phyloP scores from a whole-genome alignment of 306 rosid species.

The Coriaria nepalensis region DNA sequence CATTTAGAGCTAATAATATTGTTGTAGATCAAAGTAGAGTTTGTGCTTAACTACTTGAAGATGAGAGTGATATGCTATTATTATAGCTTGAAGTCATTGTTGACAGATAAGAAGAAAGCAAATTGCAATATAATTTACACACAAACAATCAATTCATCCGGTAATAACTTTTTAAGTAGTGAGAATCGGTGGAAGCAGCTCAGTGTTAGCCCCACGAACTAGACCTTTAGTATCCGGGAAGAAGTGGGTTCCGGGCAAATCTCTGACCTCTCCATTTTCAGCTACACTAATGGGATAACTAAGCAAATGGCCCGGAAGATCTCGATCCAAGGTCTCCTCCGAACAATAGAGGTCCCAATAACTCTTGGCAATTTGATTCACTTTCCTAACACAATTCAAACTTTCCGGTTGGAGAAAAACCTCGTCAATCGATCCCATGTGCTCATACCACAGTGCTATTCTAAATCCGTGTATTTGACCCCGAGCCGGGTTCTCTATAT shows the following conservation, averaged over 20 bases:
- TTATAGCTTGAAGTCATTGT: too few relatives aligned
- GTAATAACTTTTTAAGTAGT: too few relatives aligned
- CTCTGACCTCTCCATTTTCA: constrained; percentile 23
- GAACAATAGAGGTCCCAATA: constrained; percentile 22
- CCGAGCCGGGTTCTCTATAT: constrained; percentile 12
- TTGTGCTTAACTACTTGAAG: too few relatives aligned
- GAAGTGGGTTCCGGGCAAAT: constrained; percentile 14
- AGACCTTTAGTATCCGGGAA: constrained; percentile 34
- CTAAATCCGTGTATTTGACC: constrained; percentile 47
- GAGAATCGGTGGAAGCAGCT: constrained; percentile 30
- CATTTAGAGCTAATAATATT: too few relatives aligned
- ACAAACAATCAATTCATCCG: too few relatives aligned
- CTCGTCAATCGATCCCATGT: constrained; percentile 24
- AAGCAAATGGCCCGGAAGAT: constrained; percentile 38
- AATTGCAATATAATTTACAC: too few relatives aligned
- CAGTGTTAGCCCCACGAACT: constrained; percentile 30
- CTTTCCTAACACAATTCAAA: constrained; percentile 24
- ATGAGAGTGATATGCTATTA: too few relatives aligned
- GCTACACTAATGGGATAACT: constrained; percentile 27
- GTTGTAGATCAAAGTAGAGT: too few relatives aligned
- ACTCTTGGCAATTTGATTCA: constrained; percentile 21
- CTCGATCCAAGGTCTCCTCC: constrained; percentile 13
- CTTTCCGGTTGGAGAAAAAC: constrained; percentile 25
- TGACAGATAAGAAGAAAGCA: too few relatives aligned
- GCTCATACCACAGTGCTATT: constrained; percentile 45